Conservation (phyloP, 306 rosid genomes). For the Cicer bijugum region DNA sequence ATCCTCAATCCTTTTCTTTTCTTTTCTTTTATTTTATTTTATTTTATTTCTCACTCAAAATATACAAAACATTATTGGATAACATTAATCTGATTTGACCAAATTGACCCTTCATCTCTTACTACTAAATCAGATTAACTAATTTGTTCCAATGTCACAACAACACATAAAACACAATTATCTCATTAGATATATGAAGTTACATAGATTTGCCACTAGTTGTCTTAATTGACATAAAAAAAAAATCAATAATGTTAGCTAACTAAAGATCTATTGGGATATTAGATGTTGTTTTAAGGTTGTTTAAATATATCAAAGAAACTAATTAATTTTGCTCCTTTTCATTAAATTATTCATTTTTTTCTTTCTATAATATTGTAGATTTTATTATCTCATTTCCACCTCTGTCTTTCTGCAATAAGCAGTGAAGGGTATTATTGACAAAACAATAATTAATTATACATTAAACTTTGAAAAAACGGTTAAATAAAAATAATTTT, state of each 20-base stretch:
- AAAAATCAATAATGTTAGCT: neutral
- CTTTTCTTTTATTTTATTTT: conserved; percentile 10
- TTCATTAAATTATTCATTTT: too few species aligned
- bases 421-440: too few species aligned
- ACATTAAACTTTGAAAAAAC: too few species aligned
- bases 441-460: too few species aligned
- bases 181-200: conserved; percentile 3
- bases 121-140: neutral
- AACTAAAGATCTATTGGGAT: neutral
- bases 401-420: too few species aligned
- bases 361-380: too few species aligned
- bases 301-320: too few species aligned
- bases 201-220: conserved; percentile 3
- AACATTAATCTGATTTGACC: conserved; percentile 17
- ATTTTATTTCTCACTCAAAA: conserved; percentile 32
- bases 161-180: neutral
- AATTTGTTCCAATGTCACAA: neutral
- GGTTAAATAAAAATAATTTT: too few species aligned
- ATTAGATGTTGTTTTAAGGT: neutral
- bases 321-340: too few species aligned
- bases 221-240: neutral
- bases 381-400: too few species aligned
- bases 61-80: neutral
- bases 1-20: conserved; percentile 43
- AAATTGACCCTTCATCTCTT: conserved; percentile 14